Evolutionary conservation across 2,329 filamentous ascomycete genomes (phyloP).

Genomic region (Apiospora pterosperma): DNA sequence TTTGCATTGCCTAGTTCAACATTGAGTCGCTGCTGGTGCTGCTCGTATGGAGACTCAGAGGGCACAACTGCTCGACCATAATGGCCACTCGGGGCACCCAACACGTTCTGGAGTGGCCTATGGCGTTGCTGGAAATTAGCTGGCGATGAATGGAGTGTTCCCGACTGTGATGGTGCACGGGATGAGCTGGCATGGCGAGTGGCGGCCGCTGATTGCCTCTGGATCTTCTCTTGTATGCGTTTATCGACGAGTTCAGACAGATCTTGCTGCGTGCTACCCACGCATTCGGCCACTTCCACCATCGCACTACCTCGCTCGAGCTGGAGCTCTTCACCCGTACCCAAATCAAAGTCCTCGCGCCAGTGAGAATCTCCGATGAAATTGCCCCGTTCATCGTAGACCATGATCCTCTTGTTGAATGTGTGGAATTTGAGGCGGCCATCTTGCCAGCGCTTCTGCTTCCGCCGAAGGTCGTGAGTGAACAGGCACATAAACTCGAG

Average conservation of each 20-base stretch:
- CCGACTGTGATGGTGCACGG: slow-evolving; percentile 21
- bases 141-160: slow-evolving; percentile 12
- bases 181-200: slow-evolving; percentile 25
- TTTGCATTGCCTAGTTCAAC: slow-evolving; percentile 16
- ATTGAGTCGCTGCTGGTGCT: slow-evolving; percentile 38
- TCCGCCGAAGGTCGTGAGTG: slow-evolving; percentile 78
- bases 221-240: slow-evolving; percentile 54
- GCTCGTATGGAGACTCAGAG: slow-evolving; percentile 62
- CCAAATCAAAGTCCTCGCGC: slow-evolving; percentile 64
- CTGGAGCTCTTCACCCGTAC: slow-evolving; percentile 77
- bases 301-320: slow-evolving; percentile 73
- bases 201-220: slow-evolving; percentile 42
- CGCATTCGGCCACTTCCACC: slow-evolving; percentile 74
- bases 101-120: slow-evolving; percentile 51
- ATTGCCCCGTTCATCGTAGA: slow-evolving; percentile 78
- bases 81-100: slow-evolving; percentile 62
- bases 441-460: slow-evolving; percentile 93
- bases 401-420: slow-evolving; percentile 89
- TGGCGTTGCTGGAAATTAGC: slow-evolving; percentile 37
- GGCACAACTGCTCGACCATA: slow-evolving; percentile 59
- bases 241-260: slow-evolving; percentile 72
- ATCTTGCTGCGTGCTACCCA: slow-evolving; percentile 74
- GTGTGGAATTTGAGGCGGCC: slow-evolving; percentile 82
- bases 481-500: slow-evolving; percentile 83
- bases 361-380: slow-evolving; percentile 84